Base-by-base conservation (phyloP, 306 rosid species). In the Quercus dentata region DNA sequence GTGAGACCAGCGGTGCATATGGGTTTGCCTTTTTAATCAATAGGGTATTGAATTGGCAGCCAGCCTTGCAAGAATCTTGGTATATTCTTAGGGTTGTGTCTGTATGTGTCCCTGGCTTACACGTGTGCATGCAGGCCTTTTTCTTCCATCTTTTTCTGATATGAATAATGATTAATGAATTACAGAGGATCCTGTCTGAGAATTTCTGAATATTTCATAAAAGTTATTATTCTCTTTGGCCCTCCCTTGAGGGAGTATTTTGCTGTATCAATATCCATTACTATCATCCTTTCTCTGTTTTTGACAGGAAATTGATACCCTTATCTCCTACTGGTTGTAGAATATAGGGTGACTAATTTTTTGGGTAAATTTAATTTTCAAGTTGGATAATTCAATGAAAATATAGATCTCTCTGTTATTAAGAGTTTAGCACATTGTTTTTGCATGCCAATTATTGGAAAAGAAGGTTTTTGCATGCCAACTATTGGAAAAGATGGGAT, bases 31-130 rank as follows among this genome's bases (percentile, higher is more conserved):
- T 79, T 83, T 79, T 6, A 1, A 54, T 75, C 54, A 76, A 38
- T 7, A 52, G 84, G 77, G 75, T 67, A 61, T 31, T 54, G 56
- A 58, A 77, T 78, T 88, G 85, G 71, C 27, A 69, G 74, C 91
- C 89, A 89, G 87, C 86, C 86, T 75, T 75, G 90, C 87, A 77
- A 77, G 87, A 86, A 87, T 81, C 76, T 86, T 67, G 56, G 93
- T 59, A 86, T 84, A 85, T 87, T 86, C 90, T 64, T 6, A 18
- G 28, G 23, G 38, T 72, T 63, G 13, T 15, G 76, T 81, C 58
- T 79, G 71, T 56, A 28, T 80, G 25, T 71, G 31, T 81, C 46
- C 19, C 17, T 7, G 38, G 14, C 14, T 77, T 49, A 84, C 86
- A 84, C 70, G 76, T 70, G 78, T 80, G 41, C 25, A 80, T 64